These are phyloP conservation scores for Scheffersomyces insectosa DNA, from an alignment of 1,139 yeast genomes.

Conservation along the genomic window DNA sequence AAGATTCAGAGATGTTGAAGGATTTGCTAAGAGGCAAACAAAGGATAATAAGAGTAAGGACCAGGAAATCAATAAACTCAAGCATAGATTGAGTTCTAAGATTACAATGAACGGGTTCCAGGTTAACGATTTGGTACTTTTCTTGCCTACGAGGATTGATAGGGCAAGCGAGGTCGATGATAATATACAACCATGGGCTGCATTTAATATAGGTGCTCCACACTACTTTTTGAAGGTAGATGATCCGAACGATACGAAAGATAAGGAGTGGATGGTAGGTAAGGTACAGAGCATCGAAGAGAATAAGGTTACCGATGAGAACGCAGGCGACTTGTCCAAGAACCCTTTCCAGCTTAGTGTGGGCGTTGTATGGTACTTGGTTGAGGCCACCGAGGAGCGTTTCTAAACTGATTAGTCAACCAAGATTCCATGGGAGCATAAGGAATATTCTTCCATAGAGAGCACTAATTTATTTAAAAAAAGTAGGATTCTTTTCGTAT, in stretches of 20 bases:
- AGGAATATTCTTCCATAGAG: too few species aligned
- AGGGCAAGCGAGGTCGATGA: constrained; percentile 16
- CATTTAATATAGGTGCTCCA: constrained; percentile 80
- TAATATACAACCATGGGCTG: constrained; percentile 73
- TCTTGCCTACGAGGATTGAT: constrained; percentile 71
- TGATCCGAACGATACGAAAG: constrained; percentile 19
- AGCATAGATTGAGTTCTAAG: constrained; percentile 44
- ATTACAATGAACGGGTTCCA: constrained; percentile 68
- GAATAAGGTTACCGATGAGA: constrained; percentile 40
- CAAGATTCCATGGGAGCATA: too few species aligned
- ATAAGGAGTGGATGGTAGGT: constrained; percentile 74
- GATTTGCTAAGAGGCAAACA: constrained; percentile 82
- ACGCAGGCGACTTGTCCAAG: constrained; percentile 23
- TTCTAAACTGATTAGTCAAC: neutral
- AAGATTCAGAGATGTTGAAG: constrained; percentile 86
- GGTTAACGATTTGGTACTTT: constrained; percentile 73
- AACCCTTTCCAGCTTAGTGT: constrained; percentile 53
- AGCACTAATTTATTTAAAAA: too few species aligned
- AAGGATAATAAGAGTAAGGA: constrained; percentile 65
- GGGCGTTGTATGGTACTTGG: constrained; percentile 52
- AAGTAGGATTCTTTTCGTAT: too few species aligned
- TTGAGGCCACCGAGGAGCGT: constrained; percentile 44
- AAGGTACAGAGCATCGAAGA: constrained; percentile 54
- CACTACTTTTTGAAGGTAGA: constrained; percentile 62
- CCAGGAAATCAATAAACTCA: constrained; percentile 40